phyloP scores from a whole-genome alignment of 768 basidiomycete genomes.

The Rhizopogon salebrosus region DNA sequence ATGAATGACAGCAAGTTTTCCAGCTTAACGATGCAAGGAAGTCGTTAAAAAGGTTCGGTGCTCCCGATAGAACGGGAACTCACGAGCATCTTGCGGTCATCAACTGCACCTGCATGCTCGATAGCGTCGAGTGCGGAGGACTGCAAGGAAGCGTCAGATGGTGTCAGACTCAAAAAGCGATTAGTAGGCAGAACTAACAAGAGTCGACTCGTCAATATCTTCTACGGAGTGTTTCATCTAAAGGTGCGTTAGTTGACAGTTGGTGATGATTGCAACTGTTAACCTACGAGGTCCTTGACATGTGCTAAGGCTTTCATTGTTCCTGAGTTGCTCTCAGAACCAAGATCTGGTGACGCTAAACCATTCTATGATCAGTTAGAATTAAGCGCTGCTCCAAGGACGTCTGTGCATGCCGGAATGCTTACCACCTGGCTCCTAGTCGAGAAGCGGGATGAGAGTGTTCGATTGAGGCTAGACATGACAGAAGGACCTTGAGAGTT shows the following conservation, averaged over 20 bases:
- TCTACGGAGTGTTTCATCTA: constrained; percentile 25
- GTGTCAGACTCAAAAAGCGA: background rate
- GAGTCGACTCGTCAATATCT: constrained; percentile 24
- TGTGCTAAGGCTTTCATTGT: constrained; percentile 20
- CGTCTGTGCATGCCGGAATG: background rate
- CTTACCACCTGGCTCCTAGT: constrained; percentile 20
- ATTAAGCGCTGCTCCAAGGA: background rate
- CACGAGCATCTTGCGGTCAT: constrained; percentile 76
- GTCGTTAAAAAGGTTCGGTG: background rate
- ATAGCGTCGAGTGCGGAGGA: constrained; percentile 55
- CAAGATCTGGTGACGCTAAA: constrained; percentile 12
- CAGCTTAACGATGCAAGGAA: constrained; percentile 38
- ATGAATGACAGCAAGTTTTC: constrained; percentile 66
- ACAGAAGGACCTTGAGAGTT: background rate
- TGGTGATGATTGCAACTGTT: background rate
- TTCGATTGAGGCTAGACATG: constrained; percentile 23
- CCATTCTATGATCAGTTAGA: background rate
- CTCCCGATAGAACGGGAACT: constrained; percentile 16
- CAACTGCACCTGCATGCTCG: constrained; percentile 53
- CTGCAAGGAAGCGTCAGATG: constrained; percentile 27
- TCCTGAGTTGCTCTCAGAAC: constrained; percentile 12
- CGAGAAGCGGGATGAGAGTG: constrained; percentile 26
- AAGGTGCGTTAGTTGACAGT: background rate
- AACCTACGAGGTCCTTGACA: constrained; percentile 24
- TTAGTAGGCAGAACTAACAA: constrained; percentile 11